Evolutionary conservation across 768 basidiomycete genomes (phyloP), one percentile per base, ranked within the genome.

Genomic region (Collybiopsis confluens): DNA sequence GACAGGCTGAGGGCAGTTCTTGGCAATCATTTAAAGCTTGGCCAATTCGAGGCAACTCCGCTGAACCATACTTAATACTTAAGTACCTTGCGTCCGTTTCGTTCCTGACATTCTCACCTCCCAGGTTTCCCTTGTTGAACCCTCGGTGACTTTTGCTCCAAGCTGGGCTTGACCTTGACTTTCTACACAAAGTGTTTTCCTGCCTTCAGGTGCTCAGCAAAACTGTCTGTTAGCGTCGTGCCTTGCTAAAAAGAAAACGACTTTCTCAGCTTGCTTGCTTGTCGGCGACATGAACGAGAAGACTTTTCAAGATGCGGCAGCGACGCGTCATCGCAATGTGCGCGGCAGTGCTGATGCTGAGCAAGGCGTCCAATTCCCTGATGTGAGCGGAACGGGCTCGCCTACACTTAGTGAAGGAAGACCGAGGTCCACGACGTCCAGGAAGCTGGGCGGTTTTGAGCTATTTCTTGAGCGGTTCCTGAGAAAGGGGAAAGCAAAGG

Each of bases 391-490:
- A 23, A 6, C 30, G 6, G 30, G 6, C 13, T 33, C 30, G 13
- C 37, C 47, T 16, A 35, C 33, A 5, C 37, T 30, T 48, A 26
- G 13, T 13, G 30, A 33, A 33, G 13, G 13, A 33, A 33, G 21
- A 35, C 11, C 11, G 11, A 35, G 47, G 13, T 37, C 37, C 3
- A 21, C 37, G 35, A 35, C 21, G 20, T 27, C 30, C 16, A 33
- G 33, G 1, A 48, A 48, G 16, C 23, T 33, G 30, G 30, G 23
- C 6, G 45, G 56, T 9, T 23, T 54, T 15, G 41, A 47, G 15
- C 41, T 28, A 20, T 75, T 79, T 55, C 71, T 72, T 70, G 64
- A 73, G 47, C 69, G 77, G 27, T 81, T 81, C 55, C 68, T 67
- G 41, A 69, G 77, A 45, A 74, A 68, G 56, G 80, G 78, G 7